phyloP scores from a whole-genome alignment of 305 asterid genomes.

The Withania somnifera region DNA sequence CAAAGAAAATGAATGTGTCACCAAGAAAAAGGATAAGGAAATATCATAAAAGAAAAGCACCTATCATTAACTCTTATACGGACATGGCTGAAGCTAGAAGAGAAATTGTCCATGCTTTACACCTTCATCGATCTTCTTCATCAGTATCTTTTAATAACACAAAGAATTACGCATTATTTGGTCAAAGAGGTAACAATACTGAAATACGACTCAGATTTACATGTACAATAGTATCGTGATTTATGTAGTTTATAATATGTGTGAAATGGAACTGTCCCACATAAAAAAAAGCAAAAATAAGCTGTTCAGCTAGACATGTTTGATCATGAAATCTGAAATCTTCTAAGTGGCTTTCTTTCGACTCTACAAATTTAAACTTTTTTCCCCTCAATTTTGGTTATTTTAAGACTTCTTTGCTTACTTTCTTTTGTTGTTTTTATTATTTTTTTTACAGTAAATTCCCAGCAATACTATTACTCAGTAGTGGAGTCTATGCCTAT shows the following conservation, averaged over 20 bases:
- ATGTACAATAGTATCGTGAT: neutral
- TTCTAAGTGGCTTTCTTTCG: neutral
- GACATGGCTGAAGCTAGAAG: constrained; percentile 34
- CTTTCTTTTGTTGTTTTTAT: neutral
- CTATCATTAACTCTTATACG: neutral
- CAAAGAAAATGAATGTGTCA: neutral
- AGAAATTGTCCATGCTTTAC: constrained; percentile 29
- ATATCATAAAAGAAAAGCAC: constrained; percentile 16
- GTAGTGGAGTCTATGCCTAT: constrained; percentile 19
- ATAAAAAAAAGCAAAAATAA: neutral
- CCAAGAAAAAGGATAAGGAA: constrained; percentile 10
- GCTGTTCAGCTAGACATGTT: neutral
- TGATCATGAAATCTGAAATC: neutral
- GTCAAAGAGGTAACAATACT: neutral
- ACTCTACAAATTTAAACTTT: neutral
- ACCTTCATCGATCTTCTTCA: constrained; percentile 16
- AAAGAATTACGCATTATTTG: neutral
- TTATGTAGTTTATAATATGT: neutral
- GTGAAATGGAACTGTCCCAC: neutral
- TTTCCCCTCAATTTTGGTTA: no score
- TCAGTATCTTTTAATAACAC: neutral
- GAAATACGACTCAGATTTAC: neutral
- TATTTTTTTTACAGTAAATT: neutral
- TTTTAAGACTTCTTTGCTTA: neutral
- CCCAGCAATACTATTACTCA: constrained; percentile 6